Base-by-base conservation (phyloP, 352 stramenopile genomes). In the Poterioochromonas sp. region DNA sequence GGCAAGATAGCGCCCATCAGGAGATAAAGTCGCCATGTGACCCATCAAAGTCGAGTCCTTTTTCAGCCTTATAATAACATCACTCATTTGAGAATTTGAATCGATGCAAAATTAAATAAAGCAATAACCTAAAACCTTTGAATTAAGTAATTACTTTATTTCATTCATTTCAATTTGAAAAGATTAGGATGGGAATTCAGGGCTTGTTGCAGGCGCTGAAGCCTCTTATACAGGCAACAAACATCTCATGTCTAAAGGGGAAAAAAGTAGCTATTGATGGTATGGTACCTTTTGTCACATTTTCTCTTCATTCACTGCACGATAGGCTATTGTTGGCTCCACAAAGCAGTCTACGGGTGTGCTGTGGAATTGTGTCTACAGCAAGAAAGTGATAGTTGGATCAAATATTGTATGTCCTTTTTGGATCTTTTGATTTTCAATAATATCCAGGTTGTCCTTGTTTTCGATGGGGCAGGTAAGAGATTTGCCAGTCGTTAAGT, bases 391-490 rank as follows among this genome's bases (percentile, higher is more conserved):
- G 63, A n/a, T n/a, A 88, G 86, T 41, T 93, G 94, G 76, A 83
- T 96, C 26, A 86, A 90, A 70, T 95, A 89, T 79, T 93, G 87
- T 71, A 80, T 97, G 69, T 82, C 90, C 74, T 88, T 91, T 70
- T 86, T 97, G 63, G 89, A 94, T 43, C 44, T 95, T 64, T 84
- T 97, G 26, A 84, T 90, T 65, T 76, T 88, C 20, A 84, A 94
- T 77, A 81, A 88, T 8, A 86, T 97, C 74, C 91, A 84, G 20
- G 63, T 81, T 39, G 84, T 93, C 34, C 85, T 97, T 15, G 91
- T 97, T 12, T 97, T 97, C 43, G 93, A 97, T 80, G 93, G 92
- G n/a, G 92, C 87, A 12, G n/a, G n/a, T n/a, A n/a, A n/a, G n/a
- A n/a, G n/a, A n/a, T n/a, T n/a, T n/a, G n/a, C n/a, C n/a, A n/a